A percentile compares a stretch with the other conserved stretches of the same genome.
phyloP scores from a whole-genome alignment of 1,139 yeast species.

The Pneumocystis wakefieldiae region DNA sequence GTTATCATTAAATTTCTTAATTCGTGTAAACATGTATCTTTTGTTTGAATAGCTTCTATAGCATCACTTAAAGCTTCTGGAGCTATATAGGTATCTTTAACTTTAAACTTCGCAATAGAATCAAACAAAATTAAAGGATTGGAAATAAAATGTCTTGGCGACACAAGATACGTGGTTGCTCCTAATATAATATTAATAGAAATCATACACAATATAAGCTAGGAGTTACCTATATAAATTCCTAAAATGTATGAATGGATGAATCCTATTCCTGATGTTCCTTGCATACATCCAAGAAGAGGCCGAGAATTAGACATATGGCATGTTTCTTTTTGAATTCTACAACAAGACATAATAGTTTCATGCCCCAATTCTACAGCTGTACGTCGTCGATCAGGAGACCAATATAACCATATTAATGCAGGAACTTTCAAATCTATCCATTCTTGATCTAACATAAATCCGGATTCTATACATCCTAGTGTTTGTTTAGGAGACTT shows the following conservation, averaged over 20 bases:
- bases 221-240: constrained; percentile 36
- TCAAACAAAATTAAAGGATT: constrained; percentile 63
- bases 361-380: constrained; percentile 53
- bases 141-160: constrained; percentile 63
- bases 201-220: not conserved
- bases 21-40: constrained; percentile 44
- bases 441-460: constrained; percentile 21
- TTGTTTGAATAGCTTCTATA: constrained; percentile 40
- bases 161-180: constrained; percentile 63
- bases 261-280: constrained; percentile 75
- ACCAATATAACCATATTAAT: constrained; percentile 51
- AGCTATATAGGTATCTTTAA: constrained; percentile 76
- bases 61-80: constrained; percentile 75
- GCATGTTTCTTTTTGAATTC: constrained; percentile 82
- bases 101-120: constrained; percentile 59
- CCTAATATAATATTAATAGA: constrained; percentile 30
- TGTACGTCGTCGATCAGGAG: constrained; percentile 56
- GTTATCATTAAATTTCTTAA: constrained; percentile 76
- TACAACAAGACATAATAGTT: constrained; percentile 62
- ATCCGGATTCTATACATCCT: constrained; percentile 32
- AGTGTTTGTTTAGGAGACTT: constrained; percentile 46
- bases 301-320: constrained; percentile 61
- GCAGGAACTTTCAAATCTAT: constrained; percentile 27
- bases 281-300: constrained; percentile 74
- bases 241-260: constrained; percentile 72